Evolutionary conservation across 2,329 filamentous ascomycete genomes (phyloP).

Genomic region (Lasiodiplodia theobromae): DNA sequence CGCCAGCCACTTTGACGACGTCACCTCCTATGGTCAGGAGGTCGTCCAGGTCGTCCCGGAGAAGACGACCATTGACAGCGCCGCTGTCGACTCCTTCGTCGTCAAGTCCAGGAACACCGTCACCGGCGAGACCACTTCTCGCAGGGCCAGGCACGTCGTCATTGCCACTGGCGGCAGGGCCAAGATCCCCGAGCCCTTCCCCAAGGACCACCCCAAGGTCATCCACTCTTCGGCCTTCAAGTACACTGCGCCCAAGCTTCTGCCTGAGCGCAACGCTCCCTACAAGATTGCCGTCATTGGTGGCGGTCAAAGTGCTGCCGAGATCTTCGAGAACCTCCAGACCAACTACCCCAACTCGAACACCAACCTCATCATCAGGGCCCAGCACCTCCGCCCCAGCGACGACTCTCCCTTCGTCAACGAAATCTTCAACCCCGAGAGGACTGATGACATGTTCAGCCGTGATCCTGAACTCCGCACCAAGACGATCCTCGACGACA

Average conservation of each 20-base stretch:
- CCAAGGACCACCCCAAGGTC: conserved; percentile 73
- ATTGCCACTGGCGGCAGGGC: conserved; percentile 73
- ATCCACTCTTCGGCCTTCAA: conserved; percentile 91
- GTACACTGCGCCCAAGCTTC: conserved; percentile 66
- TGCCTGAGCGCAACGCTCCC: conserved; percentile 61
- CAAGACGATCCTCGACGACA: conserved; percentile 70
- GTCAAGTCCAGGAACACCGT: conserved; percentile 70
- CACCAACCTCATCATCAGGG: conserved; percentile 81
- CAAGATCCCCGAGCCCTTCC: conserved; percentile 74
- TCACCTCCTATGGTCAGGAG: conserved; percentile 79
- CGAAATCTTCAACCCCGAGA: conserved; percentile 91
- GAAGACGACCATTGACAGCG: conserved; percentile 53
- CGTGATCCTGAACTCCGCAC: conserved; percentile 69
- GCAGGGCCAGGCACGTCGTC: conserved; percentile 72
- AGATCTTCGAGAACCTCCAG: conserved; percentile 92
- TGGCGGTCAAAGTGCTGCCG: conserved; percentile 89
- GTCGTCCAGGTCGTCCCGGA: conserved; percentile 75
- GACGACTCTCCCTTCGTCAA: conserved; percentile 98
- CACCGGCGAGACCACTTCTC: conserved; percentile 62
- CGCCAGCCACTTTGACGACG: conserved; percentile 75
- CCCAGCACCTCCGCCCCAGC: conserved; percentile 83
- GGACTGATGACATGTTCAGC: conserved; percentile 77
- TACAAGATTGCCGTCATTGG: conserved; percentile 86
- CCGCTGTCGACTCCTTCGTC: conserved; percentile 68
- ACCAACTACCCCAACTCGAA: conserved; percentile 80